Conservation (phyloP, 2,329 filamentous ascomycete species). For the Decorospora gaudefroyi region DNA sequence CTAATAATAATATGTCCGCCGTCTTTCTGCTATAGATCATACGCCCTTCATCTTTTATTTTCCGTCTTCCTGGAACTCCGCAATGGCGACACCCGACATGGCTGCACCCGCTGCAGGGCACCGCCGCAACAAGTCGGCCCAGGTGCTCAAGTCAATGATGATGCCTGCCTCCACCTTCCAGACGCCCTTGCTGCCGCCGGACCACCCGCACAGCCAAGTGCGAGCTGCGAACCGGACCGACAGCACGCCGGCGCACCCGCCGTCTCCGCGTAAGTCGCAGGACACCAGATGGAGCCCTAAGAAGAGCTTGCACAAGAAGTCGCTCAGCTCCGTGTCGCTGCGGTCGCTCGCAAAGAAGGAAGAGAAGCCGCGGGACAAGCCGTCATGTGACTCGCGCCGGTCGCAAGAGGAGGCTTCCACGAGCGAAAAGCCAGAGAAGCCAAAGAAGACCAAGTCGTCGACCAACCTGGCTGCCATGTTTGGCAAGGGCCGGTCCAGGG, state of each 20-base stretch:
- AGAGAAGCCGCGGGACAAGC: constrained; percentile 41
- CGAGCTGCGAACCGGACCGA: constrained; percentile 35
- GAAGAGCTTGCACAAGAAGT: constrained; percentile 56
- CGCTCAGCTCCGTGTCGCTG: constrained; percentile 59
- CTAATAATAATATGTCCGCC: constrained; percentile 32
- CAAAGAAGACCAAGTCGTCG: constrained; percentile 78
- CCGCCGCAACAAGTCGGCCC: constrained; percentile 50
- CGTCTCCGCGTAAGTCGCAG: constrained; percentile 47
- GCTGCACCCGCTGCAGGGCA: constrained; percentile 38
- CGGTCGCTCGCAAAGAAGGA: constrained; percentile 56
- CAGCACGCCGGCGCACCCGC: constrained; percentile 46
- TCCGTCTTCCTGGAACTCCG: constrained; percentile 19
- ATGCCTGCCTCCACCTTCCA: constrained; percentile 32
- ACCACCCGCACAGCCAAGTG: constrained; percentile 53
- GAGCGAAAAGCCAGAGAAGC: constrained; percentile 46
- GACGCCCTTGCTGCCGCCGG: constrained; percentile 55
- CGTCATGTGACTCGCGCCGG: constrained; percentile 37
- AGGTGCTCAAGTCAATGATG: constrained; percentile 57
- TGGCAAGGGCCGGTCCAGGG: constrained; percentile 70
- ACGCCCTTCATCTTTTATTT: constrained; percentile 21
- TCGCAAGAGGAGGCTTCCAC: constrained; percentile 38
- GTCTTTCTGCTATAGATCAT: constrained; percentile 31
- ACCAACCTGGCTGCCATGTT: constrained; percentile 80
- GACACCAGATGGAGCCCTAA: constrained; percentile 44
- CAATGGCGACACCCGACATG: constrained; percentile 32